Evolutionary conservation across 352 stramenopile species (phyloP).

Genomic region (Phytophthora europaea): DNA sequence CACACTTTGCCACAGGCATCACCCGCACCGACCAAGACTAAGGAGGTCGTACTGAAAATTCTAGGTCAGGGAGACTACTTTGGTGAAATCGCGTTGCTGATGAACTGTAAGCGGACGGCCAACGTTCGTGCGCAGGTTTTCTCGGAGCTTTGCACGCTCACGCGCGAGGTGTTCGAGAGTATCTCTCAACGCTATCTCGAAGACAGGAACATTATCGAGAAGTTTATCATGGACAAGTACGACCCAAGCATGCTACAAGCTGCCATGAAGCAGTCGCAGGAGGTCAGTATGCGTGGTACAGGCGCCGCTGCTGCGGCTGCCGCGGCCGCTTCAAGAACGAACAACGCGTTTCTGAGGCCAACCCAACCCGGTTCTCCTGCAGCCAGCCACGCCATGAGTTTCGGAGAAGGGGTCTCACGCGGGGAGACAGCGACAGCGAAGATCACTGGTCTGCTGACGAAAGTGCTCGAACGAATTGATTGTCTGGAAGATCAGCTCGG

Average conservation of each 20-base stretch:
- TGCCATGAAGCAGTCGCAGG: conserved; percentile 80
- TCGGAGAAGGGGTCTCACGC: conserved; percentile 22
- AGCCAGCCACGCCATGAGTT: conserved; percentile 23
- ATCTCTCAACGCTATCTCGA: conserved; percentile 83
- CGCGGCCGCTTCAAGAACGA: conserved; percentile 14
- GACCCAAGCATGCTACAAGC: conserved; percentile 78
- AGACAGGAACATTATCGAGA: conserved; percentile 83
- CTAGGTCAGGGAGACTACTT: conserved; percentile 83
- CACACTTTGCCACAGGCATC: background rate
- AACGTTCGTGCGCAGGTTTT: conserved; percentile 81
- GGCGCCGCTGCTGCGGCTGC: conserved; percentile 20
- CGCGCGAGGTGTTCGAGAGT: conserved; percentile 78
- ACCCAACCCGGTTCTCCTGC: background rate
- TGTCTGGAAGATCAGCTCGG: conserved; percentile 62
- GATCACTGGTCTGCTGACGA: conserved; percentile 44
- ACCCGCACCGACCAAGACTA: conserved; percentile 26
- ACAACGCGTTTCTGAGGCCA: conserved; percentile 1
- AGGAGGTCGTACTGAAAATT: conserved; percentile 54
- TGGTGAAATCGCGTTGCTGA: conserved; percentile 81
- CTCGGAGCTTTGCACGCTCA: conserved; percentile 81
- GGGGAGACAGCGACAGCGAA: conserved; percentile 30
- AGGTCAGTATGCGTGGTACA: conserved; percentile 61
- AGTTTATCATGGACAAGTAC: conserved; percentile 91
- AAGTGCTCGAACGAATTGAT: conserved; percentile 64
- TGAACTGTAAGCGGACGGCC: conserved; percentile 88